Percentiles rank a stretch among this genome's conserved stretches.
phyloP scores from a whole-genome alignment of 495 filamentous ascomycete species.

The Aspergillus diversus region DNA sequence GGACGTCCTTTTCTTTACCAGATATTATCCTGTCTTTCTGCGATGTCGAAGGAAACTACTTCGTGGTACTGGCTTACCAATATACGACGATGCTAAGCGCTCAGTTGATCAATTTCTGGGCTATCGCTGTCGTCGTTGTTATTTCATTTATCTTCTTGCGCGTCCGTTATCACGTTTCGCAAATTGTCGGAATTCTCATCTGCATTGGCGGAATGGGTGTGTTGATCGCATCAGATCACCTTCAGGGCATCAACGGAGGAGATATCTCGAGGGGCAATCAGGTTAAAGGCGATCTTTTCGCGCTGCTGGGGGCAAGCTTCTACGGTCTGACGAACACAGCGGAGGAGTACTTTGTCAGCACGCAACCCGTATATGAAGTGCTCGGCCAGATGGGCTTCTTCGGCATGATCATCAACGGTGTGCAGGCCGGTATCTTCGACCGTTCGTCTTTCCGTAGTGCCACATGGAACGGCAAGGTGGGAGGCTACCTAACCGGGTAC shows the following conservation, averaged over 20 bases:
- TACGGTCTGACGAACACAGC: slow-evolving; percentile 90
- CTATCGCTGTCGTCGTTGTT: slow-evolving; percentile 88
- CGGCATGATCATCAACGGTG: slow-evolving; percentile 88
- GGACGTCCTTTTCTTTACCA: slow-evolving; percentile 19
- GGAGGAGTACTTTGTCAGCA: slow-evolving; percentile 91
- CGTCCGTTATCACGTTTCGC: slow-evolving; percentile 85
- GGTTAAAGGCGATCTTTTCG: slow-evolving; percentile 92
- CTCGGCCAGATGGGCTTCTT: slow-evolving; percentile 88
- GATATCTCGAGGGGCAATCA: slow-evolving; percentile 61
- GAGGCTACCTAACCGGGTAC: slow-evolving; percentile 84
- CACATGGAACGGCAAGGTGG: slow-evolving; percentile 68
- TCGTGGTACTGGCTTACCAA: slow-evolving; percentile 90
- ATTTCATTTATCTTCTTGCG: slow-evolving; percentile 79
- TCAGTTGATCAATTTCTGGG: slow-evolving; percentile 98
- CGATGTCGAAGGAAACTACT: slow-evolving; percentile 97
- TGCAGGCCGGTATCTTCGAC: slow-evolving; percentile 89
- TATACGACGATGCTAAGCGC: slow-evolving; percentile 90
- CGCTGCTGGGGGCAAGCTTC: slow-evolving; percentile 82
- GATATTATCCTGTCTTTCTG: slow-evolving; percentile 88
- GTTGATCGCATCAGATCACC: slow-evolving; percentile 84
- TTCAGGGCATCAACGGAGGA: slow-evolving; percentile 68
- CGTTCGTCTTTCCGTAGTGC: slow-evolving; percentile 66
- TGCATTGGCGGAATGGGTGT: slow-evolving; percentile 93
- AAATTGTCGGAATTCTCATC: slow-evolving; percentile 83
- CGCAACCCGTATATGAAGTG: slow-evolving; percentile 88